Evolutionary conservation across 257 asterid species (phyloP).

Genomic region (Ligustrum vulgare): DNA sequence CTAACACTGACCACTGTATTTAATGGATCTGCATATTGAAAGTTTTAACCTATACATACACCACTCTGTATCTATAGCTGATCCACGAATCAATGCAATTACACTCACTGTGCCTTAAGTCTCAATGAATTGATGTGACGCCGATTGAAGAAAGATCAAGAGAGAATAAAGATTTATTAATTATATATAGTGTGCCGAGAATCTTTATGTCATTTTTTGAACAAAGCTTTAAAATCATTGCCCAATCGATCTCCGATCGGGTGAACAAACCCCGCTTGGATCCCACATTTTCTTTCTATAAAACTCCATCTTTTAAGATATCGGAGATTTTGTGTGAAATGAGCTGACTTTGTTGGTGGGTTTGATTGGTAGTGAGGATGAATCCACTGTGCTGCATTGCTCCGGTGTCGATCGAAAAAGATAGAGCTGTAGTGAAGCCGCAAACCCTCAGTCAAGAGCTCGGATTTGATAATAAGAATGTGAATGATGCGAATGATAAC

Average conservation of each 20-base stretch:
- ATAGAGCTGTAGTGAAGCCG: slow-evolving; percentile 70
- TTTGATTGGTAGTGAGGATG: slow-evolving; percentile 41
- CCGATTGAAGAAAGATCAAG: neutral
- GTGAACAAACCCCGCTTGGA: slow-evolving; percentile 29
- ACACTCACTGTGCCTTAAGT: neutral
- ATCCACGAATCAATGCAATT: slow-evolving; percentile 26
- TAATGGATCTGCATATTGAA: slow-evolving; percentile 52
- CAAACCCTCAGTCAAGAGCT: slow-evolving; percentile 55
- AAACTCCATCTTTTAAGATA: slow-evolving; percentile 30
- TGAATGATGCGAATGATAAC: slow-evolving; percentile 24
- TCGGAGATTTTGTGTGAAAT: slow-evolving; percentile 27
- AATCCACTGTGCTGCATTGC: slow-evolving; percentile 99
- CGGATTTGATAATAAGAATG: slow-evolving; percentile 36
- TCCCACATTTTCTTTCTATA: slow-evolving; percentile 19
- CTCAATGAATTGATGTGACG: neutral
- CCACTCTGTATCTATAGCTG: slow-evolving; percentile 31
- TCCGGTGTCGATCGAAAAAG: slow-evolving; percentile 88
- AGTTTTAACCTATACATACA: slow-evolving; percentile 33
- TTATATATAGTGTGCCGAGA: slow-evolving; percentile 5
- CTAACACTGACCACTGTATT: slow-evolving; percentile 38
- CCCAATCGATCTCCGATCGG: slow-evolving; percentile 68
- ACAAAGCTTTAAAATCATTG: slow-evolving; percentile 35
- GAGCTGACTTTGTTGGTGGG: neutral
- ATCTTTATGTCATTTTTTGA: slow-evolving; percentile 47
- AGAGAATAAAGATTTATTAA: neutral